phyloP scores from a whole-genome alignment of 164 flowering plant genomes.

The Hamamelis virginiana region DNA sequence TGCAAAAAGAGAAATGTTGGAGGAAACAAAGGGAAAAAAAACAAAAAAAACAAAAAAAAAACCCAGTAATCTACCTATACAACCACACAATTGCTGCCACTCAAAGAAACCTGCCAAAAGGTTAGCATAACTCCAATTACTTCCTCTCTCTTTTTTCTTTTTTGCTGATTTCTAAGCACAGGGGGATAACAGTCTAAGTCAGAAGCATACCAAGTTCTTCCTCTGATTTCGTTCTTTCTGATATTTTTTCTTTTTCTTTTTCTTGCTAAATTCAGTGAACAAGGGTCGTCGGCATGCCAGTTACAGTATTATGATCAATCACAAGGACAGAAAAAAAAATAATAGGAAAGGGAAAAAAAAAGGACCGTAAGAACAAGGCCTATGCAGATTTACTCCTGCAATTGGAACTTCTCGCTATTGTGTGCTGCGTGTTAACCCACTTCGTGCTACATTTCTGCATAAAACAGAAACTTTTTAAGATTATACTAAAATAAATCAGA shows the following conservation, averaged over 20 bases:
- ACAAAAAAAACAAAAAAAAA: no score
- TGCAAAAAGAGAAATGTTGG: background rate
- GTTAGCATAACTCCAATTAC: slow-evolving; percentile 55
- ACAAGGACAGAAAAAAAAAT: slow-evolving; percentile 13
- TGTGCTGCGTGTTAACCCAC: slow-evolving; percentile 62
- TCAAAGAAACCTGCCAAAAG: slow-evolving; percentile 37
- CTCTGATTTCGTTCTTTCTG: slow-evolving; percentile 4
- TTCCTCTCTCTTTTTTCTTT: slow-evolving; percentile 18
- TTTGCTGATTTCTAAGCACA: slow-evolving; percentile 39
- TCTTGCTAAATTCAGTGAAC: slow-evolving; percentile 19
- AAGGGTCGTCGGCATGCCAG: slow-evolving; percentile 40
- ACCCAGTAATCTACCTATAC: slow-evolving; percentile 39
- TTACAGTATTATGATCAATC: slow-evolving; percentile 47
- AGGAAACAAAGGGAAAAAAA: slow-evolving; percentile 4
- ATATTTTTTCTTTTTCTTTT: slow-evolving; percentile 4
- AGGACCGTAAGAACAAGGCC: slow-evolving; percentile 27
- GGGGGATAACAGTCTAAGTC: slow-evolving; percentile 44
- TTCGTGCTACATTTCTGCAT: slow-evolving; percentile 59
- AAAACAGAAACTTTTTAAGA: background rate
- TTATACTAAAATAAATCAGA: background rate
- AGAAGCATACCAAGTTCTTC: slow-evolving; percentile 46
- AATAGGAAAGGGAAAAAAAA: slow-evolving; percentile 7
- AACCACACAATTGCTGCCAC: slow-evolving; percentile 35
- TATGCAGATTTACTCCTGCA: slow-evolving; percentile 28
- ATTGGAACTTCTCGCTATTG: slow-evolving; percentile 40